A percentile compares a stretch with the other conserved stretches of the same genome.
phyloP scores from a whole-genome alignment of 306 rosid species.

The Lagenaria siceraria region DNA sequence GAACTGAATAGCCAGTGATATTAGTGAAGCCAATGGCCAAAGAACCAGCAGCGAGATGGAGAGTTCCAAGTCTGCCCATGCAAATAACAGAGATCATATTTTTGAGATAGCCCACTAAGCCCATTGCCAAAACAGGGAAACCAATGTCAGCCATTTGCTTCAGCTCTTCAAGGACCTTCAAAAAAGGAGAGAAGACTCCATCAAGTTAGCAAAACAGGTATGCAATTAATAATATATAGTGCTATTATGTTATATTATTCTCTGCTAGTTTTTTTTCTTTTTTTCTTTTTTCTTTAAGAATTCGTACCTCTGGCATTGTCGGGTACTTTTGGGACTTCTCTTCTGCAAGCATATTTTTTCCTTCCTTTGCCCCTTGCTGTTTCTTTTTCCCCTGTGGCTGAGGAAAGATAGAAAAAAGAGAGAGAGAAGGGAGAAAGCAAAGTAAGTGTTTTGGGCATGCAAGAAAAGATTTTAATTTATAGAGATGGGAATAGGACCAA shows the following conservation, averaged over 20 bases:
- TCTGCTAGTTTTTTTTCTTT: constrained; percentile 1
- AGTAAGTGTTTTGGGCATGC: constrained; percentile 3
- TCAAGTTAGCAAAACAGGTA: not conserved
- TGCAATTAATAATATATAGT: not conserved
- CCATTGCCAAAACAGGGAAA: constrained; percentile 62
- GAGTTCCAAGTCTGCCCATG: constrained; percentile 15
- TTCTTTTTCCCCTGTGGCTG: not conserved
- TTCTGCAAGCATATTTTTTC: constrained; percentile 19
- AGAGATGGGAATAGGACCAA: constrained; percentile 6
- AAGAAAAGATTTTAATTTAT: constrained; percentile 19
- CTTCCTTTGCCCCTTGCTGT: constrained; percentile 7
- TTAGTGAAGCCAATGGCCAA: constrained; percentile 16
- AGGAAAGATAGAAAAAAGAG: constrained; percentile 1
- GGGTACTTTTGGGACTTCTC: constrained; percentile 30
- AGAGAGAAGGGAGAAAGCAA: constrained; percentile 10
- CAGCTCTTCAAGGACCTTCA: constrained; percentile 61
- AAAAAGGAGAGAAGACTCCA: not conserved
- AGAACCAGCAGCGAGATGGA: constrained; percentile 15
- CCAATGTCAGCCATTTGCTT: constrained; percentile 51
- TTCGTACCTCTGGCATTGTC: constrained; percentile 40
- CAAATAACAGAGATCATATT: constrained; percentile 14
- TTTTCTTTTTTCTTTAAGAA: constrained; percentile 17
- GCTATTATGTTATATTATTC: not conserved
- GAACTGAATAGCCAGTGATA: constrained; percentile 14
- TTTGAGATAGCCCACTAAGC: constrained; percentile 46